Conservation (phyloP, 139 green algal genomes). For the Micromonas commoda region DNA sequence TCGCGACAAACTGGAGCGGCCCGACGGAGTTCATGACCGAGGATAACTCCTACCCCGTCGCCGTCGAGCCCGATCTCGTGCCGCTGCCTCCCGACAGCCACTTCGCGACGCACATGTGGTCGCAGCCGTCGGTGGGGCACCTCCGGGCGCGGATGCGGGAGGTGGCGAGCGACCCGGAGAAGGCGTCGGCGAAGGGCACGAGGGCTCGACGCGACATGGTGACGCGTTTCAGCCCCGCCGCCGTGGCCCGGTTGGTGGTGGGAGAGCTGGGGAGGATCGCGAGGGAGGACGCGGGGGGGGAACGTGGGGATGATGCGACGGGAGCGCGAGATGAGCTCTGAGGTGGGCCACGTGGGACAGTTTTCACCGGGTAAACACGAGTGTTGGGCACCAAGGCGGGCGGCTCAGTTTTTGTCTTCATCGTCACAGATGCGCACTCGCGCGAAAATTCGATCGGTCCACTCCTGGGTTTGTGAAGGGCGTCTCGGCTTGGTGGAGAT, state of each 20-base stretch:
- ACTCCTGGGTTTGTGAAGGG: too few relatives aligned
- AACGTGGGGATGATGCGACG: too few relatives aligned
- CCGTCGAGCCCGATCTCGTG: background rate
- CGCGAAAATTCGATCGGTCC: too few relatives aligned
- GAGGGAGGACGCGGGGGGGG: background rate
- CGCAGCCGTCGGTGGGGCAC: background rate
- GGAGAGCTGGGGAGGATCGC: background rate
- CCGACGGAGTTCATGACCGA: slow-evolving; percentile 41
- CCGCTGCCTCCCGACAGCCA: background rate
- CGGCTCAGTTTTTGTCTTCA: too few relatives aligned
- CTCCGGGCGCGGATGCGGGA: background rate
- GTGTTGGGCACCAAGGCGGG: too few relatives aligned
- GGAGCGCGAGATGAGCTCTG: too few relatives aligned
- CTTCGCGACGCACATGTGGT: background rate
- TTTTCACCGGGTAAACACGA: too few relatives aligned
- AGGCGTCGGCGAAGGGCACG: background rate
- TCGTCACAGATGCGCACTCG: too few relatives aligned
- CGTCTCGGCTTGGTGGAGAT: too few relatives aligned
- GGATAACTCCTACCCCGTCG: background rate
- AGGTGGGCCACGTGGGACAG: too few relatives aligned
- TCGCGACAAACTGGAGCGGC: slow-evolving; percentile 56
- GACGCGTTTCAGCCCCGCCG: background rate
- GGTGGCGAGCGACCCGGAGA: background rate
- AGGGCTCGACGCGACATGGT: background rate
- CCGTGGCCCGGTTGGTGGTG: background rate